These are phyloP conservation scores for Alternaria conjuncta DNA, from an alignment of 2,329 filamentous ascomycete genomes.

Conservation along the genomic window DNA sequence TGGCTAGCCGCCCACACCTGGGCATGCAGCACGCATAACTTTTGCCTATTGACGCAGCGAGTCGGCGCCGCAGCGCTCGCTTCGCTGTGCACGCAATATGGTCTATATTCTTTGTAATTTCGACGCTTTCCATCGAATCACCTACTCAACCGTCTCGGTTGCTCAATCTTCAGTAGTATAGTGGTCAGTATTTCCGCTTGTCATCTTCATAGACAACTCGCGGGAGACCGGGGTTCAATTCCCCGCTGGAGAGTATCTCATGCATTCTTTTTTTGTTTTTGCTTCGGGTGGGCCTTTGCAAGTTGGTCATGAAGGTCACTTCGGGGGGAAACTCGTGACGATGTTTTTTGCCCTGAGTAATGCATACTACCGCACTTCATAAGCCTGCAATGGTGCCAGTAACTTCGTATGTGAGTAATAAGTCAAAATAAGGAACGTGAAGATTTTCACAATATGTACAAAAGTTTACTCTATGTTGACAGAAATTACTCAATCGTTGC, in stretches of 20 bases:
- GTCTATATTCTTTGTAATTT: neutral
- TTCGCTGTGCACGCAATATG: neutral
- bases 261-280: neutral
- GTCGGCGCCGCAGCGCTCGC: neutral
- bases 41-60: neutral
- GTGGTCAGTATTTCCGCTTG: constrained; percentile 4
- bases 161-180: neutral
- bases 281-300: neutral
- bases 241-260: neutral
- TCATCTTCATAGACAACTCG: neutral
- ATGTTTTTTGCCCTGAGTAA: neutral
- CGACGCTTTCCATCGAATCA: neutral
- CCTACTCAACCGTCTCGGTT: neutral
- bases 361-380: neutral
- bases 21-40: neutral
- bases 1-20: neutral
- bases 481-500: neutral
- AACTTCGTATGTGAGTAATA: neutral
- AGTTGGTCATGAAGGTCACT: neutral
- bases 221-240: constrained; percentile 2
- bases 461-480: neutral
- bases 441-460: neutral
- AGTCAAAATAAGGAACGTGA: neutral
- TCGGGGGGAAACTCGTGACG: neutral
- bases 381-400: neutral